Conservation (phyloP, 352 stramenopile genomes). For the Paralagenidium karlingii region DNA sequence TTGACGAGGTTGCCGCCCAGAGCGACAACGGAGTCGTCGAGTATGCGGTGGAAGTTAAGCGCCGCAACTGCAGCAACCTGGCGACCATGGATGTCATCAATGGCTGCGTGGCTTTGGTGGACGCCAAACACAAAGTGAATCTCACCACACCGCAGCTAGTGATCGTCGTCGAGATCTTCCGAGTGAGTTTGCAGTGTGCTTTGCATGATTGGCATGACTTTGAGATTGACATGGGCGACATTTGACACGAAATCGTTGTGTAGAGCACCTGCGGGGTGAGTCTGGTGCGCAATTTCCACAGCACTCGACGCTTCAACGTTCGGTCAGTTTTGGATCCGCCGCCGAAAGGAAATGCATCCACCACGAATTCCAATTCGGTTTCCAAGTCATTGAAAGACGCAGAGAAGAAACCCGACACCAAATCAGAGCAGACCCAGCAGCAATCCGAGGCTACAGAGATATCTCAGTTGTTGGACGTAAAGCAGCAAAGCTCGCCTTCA, state of each 20-base stretch:
- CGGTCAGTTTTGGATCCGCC: slow-evolving; percentile 56
- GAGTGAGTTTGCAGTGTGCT: slow-evolving; percentile 10
- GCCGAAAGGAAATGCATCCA: too few relatives aligned
- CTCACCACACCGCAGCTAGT: slow-evolving; percentile 42
- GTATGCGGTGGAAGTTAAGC: slow-evolving; percentile 65
- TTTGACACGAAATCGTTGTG: slow-evolving; percentile 1
- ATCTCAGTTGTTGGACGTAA: too few relatives aligned
- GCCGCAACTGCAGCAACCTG: slow-evolving; percentile 60
- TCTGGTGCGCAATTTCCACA: slow-evolving; percentile 59
- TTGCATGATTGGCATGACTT: neutral
- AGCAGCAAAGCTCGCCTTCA: too few relatives aligned
- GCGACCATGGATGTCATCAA: slow-evolving; percentile 67
- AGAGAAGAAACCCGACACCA: too few relatives aligned
- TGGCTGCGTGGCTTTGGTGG: slow-evolving; percentile 37
- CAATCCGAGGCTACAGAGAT: too few relatives aligned
- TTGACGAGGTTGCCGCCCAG: slow-evolving; percentile 18
- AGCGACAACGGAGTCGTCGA: too few relatives aligned
- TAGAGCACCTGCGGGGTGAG: slow-evolving; percentile 59
- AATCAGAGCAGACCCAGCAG: too few relatives aligned
- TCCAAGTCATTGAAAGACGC: too few relatives aligned
- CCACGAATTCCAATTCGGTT: too few relatives aligned
- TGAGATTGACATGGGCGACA: neutral
- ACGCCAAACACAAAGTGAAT: slow-evolving; percentile 61
- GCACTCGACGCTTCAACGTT: slow-evolving; percentile 68
- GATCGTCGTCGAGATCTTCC: slow-evolving; percentile 63